Evolutionary conservation across 257 asterid species (phyloP).

Genomic region (Solanum medicagineum): DNA sequence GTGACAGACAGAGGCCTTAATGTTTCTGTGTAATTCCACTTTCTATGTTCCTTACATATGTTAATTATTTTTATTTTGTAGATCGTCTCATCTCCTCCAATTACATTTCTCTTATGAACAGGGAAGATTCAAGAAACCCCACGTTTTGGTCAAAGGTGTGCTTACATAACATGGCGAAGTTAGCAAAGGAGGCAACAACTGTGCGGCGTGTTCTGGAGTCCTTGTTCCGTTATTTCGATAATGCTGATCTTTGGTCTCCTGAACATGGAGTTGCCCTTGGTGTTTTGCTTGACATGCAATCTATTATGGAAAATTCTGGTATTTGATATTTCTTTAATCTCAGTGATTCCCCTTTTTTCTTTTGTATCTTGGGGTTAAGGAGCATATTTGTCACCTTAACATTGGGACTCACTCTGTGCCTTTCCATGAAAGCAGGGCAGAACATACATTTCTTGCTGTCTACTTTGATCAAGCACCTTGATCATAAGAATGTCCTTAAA

Average conservation of each 20-base stretch:
- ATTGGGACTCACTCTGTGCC: background rate
- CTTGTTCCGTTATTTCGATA: slow-evolving; percentile 58
- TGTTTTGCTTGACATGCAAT: slow-evolving; percentile 64
- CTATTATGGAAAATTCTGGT: slow-evolving; percentile 56
- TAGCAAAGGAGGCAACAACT: slow-evolving; percentile 67
- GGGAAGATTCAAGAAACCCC: slow-evolving; percentile 49
- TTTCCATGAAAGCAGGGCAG: slow-evolving; percentile 35
- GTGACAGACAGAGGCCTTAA: slow-evolving; percentile 45
- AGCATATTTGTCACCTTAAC: slow-evolving; percentile 5
- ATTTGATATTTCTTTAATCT: background rate
- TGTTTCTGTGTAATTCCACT: slow-evolving; percentile 35
- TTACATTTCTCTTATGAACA: slow-evolving; percentile 26
- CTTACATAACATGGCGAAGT: slow-evolving; percentile 68
- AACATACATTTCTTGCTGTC: slow-evolving; percentile 56
- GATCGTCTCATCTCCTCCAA: slow-evolving; percentile 13
- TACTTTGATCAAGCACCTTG: slow-evolving; percentile 68
- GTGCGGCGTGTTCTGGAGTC: slow-evolving; percentile 68
- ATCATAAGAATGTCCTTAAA: slow-evolving; percentile 57
- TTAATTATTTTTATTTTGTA: slow-evolving; percentile 1
- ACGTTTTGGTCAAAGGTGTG: slow-evolving; percentile 65
- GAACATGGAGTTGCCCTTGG: slow-evolving; percentile 52
- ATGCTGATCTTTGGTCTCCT: slow-evolving; percentile 53
- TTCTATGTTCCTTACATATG: slow-evolving; percentile 3
- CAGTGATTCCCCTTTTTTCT: background rate
- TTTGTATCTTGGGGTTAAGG: background rate